These are phyloP conservation scores for Rhododendron mucronatum DNA, from an alignment of 148 eudicot genomes.

Conservation along the genomic window DNA sequence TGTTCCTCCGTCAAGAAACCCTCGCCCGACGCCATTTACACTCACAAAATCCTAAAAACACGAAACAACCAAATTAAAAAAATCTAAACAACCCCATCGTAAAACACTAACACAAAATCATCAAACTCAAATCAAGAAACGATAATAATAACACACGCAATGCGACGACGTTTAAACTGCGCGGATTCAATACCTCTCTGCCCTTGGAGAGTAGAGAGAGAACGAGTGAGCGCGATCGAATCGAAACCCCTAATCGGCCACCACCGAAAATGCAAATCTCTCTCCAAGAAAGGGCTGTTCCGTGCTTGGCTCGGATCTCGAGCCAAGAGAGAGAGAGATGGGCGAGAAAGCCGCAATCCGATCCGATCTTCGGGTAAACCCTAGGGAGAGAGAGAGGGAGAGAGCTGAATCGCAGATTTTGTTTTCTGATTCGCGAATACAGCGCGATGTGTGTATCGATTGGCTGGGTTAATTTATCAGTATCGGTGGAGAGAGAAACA, in stretches of 20 bases:
- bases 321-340: conserved; percentile 62
- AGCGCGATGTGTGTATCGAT: neutral
- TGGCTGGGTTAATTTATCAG: neutral
- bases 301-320: conserved; percentile 93
- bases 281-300: conserved; percentile 9
- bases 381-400: conserved; percentile 10
- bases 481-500: conserved; percentile 16
- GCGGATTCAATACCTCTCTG: conserved; percentile 14
- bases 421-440: neutral
- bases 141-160: neutral
- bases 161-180: neutral
- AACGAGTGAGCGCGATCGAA: conserved; percentile 10
- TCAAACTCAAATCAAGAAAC: neutral
- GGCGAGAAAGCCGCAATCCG: conserved; percentile 23
- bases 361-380: conserved; percentile 10
- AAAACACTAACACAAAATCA: neutral
- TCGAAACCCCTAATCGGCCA: conserved; percentile 3
- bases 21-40: conserved; percentile 72
- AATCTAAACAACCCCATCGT: neutral
- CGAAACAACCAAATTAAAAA: conserved; percentile 3
- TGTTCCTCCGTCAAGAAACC: conserved; percentile 93
- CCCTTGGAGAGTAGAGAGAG: conserved; percentile 10
- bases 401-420: neutral
- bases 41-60: conserved; percentile 23
- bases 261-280: neutral